These are phyloP conservation scores for Monosporascus sp. DNA, from an alignment of 2,329 filamentous ascomycete species.

Conservation along the genomic window DNA sequence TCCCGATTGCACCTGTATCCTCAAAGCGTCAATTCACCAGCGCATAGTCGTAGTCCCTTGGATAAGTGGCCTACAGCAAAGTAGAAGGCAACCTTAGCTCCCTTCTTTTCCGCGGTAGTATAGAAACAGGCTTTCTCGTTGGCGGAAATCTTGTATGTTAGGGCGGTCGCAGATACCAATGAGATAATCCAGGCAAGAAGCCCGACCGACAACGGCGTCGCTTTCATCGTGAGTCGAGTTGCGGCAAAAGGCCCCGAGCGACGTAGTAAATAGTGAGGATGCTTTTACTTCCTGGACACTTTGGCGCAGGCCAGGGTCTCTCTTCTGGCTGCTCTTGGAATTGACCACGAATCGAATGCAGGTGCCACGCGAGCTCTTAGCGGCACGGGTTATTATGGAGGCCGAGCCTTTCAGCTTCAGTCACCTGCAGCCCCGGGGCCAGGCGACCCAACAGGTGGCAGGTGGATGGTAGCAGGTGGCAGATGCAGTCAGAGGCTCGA, in stretches of 20 bases:
- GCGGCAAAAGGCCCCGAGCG: background rate
- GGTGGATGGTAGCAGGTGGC: too few relatives aligned
- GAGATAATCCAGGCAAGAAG: conserved; percentile 68
- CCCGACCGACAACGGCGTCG: conserved; percentile 56
- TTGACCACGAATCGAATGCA: background rate
- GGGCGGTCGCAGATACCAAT: conserved; percentile 75
- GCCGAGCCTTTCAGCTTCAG: background rate
- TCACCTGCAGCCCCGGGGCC: background rate
- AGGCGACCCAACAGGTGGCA: too few relatives aligned
- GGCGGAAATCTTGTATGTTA: conserved; percentile 87
- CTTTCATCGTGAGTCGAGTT: conserved; percentile 52
- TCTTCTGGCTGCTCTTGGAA: background rate
- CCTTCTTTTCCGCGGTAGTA: conserved; percentile 68
- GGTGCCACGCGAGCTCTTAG: conserved; percentile 1
- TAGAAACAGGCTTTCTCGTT: conserved; percentile 98
- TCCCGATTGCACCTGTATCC: conserved; percentile 82
- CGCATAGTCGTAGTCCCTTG: background rate
- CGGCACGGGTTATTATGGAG: background rate
- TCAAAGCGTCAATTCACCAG: conserved; percentile 3
- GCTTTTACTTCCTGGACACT: conserved; percentile 15
- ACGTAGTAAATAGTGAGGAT: conserved; percentile 5
- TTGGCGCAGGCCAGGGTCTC: conserved; percentile 3
- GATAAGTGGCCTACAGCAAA: conserved; percentile 71
- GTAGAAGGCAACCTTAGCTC: conserved; percentile 94
- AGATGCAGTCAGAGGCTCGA: too few relatives aligned